These are phyloP conservation scores for Daldinia decipiens DNA, from an alignment of 495 filamentous ascomycete genomes.

Conservation along the genomic window DNA sequence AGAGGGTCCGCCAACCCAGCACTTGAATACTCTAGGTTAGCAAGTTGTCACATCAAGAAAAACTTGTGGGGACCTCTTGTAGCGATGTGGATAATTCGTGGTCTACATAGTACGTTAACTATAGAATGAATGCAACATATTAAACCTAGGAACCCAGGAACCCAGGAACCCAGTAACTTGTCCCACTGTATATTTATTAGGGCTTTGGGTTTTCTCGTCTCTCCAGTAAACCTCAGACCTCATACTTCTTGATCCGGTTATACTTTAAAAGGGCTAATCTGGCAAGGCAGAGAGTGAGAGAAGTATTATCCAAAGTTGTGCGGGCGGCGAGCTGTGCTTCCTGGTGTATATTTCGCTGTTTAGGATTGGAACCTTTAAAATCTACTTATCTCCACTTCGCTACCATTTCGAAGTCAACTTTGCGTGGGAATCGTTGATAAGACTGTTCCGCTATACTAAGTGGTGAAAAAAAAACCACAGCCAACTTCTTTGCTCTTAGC, in stretches of 20 bases:
- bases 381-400: background rate
- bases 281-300: background rate
- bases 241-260: background rate
- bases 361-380: background rate
- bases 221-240: background rate
- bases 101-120: too few species aligned
- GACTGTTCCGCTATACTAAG: background rate
- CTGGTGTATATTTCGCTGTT: background rate
- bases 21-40: conserved; percentile 9
- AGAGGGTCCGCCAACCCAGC: conserved; percentile 10
- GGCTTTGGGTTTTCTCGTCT: background rate
- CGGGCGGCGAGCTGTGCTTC: background rate
- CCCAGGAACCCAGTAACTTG: background rate
- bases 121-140: conserved; percentile 5
- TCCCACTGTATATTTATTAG: conserved; percentile 10
- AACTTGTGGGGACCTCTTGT: background rate
- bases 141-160: background rate
- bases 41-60: conserved; percentile 9
- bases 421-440: background rate
- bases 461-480: background rate
- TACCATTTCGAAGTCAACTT: background rate
- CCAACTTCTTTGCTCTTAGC: background rate
- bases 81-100: conserved; percentile 5
- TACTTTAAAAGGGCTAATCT: background rate
- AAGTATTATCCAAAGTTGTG: background rate